A percentile compares a stretch with the other conserved stretches of the same genome.
These are phyloP conservation scores for Diplogelasinospora grovesii DNA, from an alignment of 495 filamentous ascomycete species.

Conservation along the genomic window DNA sequence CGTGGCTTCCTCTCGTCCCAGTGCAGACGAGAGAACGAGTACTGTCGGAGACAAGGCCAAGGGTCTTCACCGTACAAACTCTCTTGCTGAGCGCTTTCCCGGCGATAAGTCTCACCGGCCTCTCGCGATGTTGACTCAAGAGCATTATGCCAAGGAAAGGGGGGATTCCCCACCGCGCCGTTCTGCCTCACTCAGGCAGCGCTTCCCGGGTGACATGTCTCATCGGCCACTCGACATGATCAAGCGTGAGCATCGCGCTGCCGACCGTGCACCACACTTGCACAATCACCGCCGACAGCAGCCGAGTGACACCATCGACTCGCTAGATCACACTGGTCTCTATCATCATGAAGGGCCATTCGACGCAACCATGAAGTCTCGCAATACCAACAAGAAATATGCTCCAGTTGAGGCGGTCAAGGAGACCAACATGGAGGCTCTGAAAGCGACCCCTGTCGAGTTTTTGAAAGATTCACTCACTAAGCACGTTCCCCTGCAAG, in stretches of 20 bases:
- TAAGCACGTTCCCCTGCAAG: slow-evolving; percentile 78
- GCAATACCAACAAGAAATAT: slow-evolving; percentile 55
- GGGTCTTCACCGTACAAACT: slow-evolving; percentile 13
- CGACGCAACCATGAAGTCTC: slow-evolving; percentile 69
- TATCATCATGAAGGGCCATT: slow-evolving; percentile 95
- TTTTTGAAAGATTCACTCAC: slow-evolving; percentile 68
- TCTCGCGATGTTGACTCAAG: slow-evolving; percentile 10
- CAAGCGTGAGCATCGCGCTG: slow-evolving; percentile 49
- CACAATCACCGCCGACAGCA: slow-evolving; percentile 46
- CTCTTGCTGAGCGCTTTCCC: slow-evolving; percentile 19
- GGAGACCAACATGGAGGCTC: slow-evolving; percentile 65
- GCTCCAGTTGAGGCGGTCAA: slow-evolving; percentile 74
- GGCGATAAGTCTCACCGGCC: slow-evolving; percentile 15
- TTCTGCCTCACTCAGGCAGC: slow-evolving; percentile 46
- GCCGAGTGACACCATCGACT: slow-evolving; percentile 74
- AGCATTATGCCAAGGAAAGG: slow-evolving; percentile 10
- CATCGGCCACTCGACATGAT: slow-evolving; percentile 57
- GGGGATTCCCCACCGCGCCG: slow-evolving; percentile 25
- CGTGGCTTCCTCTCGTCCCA: slow-evolving; percentile 18
- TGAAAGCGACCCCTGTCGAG: slow-evolving; percentile 77
- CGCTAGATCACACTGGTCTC: slow-evolving; percentile 55
- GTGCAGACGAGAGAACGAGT: not conserved
- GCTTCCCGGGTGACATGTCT: slow-evolving; percentile 55
- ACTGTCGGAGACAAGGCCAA: slow-evolving; percentile 1
- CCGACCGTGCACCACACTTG: slow-evolving; percentile 56